Evolutionary conservation across 2,329 filamentous ascomycete genomes (phyloP), one percentile per base, ranked within the genome.

Genomic region (Calonectria hongkongensis): DNA sequence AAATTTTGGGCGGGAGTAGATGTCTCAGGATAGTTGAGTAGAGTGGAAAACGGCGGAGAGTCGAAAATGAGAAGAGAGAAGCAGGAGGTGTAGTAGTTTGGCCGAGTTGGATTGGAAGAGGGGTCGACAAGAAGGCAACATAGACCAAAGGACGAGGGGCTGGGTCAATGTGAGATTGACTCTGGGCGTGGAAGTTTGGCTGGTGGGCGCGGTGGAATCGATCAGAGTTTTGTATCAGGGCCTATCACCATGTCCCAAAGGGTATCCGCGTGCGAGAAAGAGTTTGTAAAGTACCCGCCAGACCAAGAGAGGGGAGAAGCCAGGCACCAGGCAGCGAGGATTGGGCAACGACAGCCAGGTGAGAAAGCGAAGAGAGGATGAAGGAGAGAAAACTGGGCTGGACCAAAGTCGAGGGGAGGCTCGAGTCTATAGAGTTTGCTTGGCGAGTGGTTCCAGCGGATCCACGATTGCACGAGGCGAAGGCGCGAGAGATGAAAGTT

Each of bases 271-370:
- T 54, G 48, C 30, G 13, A 41, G 62, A 41, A 47, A 71, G 36
- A 71, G 62, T 66, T 71, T 66, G 68, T 25, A 51, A 33, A 50
- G 63, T 60, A 36, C 68, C 51, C 68, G 68, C 51, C 63, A 66
- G 28, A 54, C 63, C 50, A 25, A 62, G 25, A 62, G 51, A 56
- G 58, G 51, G 51, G 48, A 62, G 43, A 62, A 30, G 28, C 65
- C 68, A 71, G 68, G 68, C 63, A 71, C 68, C 62, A 71, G 68
- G 63, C 51, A 71, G 63, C 63, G 51, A 71, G 62, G 68, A 71
- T 71, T 71, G 68, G 68, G 58, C 45, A 36, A 43, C 18, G 68
- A 36, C 15, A 15, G n/a, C 43, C 21, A 51, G 51, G 41, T 27
- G 58, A 51, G 15, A 27, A 58, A 27, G 30, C 27, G 50, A 60